A percentile compares a stretch with the other conserved stretches of the same genome.
These are phyloP conservation scores for Xylaria nigripes DNA, from an alignment of 495 filamentous ascomycete species.

Conservation along the genomic window DNA sequence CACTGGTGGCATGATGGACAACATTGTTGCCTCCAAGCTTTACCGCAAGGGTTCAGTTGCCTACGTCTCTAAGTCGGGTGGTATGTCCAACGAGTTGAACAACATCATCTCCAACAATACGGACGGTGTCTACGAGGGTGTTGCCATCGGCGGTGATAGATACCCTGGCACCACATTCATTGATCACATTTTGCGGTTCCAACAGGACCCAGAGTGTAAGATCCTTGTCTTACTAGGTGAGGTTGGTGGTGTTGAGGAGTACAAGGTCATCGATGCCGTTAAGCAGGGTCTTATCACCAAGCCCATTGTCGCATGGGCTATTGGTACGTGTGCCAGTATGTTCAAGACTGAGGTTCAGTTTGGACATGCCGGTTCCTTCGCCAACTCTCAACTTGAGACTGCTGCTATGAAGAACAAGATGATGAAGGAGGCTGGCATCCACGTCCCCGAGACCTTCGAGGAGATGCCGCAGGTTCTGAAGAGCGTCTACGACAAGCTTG, in stretches of 20 bases:
- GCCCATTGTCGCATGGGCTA: slow-evolving; percentile 98
- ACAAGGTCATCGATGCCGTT: slow-evolving; percentile 96
- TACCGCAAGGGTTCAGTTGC: slow-evolving; percentile 98
- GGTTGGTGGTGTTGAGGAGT: slow-evolving; percentile 98
- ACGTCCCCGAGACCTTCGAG: slow-evolving; percentile 94
- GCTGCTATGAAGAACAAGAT: slow-evolving; percentile 91
- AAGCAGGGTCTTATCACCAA: slow-evolving; percentile 92
- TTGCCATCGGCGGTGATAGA: slow-evolving; percentile 97
- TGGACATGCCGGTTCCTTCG: slow-evolving; percentile 95
- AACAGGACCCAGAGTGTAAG: slow-evolving; percentile 94
- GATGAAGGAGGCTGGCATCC: slow-evolving; percentile 90
- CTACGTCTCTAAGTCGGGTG: slow-evolving; percentile 99
- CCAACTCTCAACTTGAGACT: slow-evolving; percentile 98
- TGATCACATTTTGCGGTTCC: slow-evolving; percentile 91
- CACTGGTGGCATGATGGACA: slow-evolving; percentile 99
- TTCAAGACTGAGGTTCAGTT: slow-evolving; percentile 99
- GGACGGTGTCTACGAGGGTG: slow-evolving; percentile 97
- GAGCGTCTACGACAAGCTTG: slow-evolving; percentile 74
- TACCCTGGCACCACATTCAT: slow-evolving; percentile 99
- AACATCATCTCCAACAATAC: slow-evolving; percentile 95
- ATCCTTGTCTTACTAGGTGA: slow-evolving; percentile 92
- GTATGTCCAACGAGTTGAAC: slow-evolving; percentile 99
- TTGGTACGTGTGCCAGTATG: slow-evolving; percentile 98
- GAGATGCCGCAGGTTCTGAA: slow-evolving; percentile 73
- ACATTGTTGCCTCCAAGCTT: slow-evolving; percentile 99